These are phyloP conservation scores for Tolypocladium pustulatum DNA, from an alignment of 2,329 filamentous ascomycete genomes.

Conservation along the genomic window DNA sequence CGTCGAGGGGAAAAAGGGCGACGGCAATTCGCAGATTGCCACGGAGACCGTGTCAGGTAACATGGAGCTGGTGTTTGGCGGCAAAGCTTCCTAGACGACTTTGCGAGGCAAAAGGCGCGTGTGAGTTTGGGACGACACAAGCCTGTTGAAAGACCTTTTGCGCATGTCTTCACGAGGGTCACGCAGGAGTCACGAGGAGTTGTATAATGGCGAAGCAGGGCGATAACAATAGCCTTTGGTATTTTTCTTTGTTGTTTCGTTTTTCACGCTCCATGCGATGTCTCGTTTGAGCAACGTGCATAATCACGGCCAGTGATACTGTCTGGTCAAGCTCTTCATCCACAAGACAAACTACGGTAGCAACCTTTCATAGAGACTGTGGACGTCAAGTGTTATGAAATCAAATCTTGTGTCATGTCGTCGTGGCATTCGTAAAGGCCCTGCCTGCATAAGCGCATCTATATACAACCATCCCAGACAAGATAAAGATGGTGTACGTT, in stretches of 20 bases:
- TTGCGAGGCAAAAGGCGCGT: not conserved
- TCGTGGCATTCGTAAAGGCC: not conserved
- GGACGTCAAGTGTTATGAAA: not conserved
- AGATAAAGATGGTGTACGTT: not conserved
- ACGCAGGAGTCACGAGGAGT: not conserved
- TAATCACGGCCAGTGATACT: not conserved
- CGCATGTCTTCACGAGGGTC: not conserved
- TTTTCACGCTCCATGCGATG: not conserved
- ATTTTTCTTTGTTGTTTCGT: not conserved
- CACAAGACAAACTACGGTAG: too few relatives aligned
- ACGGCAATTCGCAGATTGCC: slow-evolving; percentile 20
- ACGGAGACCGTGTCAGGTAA: slow-evolving; percentile 20
- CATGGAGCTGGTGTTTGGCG: slow-evolving; percentile 15
- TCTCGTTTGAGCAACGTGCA: not conserved
- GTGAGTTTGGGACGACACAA: not conserved
- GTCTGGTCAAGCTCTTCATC: not conserved
- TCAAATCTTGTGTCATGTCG: not conserved
- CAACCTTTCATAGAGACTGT: not conserved
- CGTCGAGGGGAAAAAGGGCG: slow-evolving; percentile 30
- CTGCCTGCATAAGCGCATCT: not conserved
- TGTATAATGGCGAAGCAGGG: not conserved
- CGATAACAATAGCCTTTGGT: not conserved
- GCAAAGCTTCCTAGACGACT: not conserved
- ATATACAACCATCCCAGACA: not conserved
- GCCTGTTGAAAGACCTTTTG: not conserved